A percentile compares a stretch with the other conserved stretches of the same genome.
Conservation (phyloP, 2,329 filamentous ascomycete species). For the Grosmannia huntii region DNA sequence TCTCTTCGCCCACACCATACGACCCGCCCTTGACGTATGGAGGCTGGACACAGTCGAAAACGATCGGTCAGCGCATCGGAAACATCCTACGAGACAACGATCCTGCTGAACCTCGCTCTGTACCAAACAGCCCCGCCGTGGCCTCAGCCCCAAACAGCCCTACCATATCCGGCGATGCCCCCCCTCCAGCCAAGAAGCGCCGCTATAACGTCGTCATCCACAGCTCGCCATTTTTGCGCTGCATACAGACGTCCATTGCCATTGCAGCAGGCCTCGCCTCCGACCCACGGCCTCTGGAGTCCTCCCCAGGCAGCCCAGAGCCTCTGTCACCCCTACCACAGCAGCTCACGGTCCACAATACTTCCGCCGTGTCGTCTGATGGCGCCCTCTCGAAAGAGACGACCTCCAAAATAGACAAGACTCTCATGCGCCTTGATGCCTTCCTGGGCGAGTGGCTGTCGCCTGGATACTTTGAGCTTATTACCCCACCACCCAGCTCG, state of each 20-base stretch:
- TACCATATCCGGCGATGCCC: conserved; percentile 14
- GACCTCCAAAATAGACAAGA: conserved; percentile 30
- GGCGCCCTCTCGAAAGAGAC: not conserved
- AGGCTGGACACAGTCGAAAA: conserved; percentile 78
- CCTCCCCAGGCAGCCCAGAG: not conserved
- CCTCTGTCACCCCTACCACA: not conserved
- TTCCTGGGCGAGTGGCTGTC: conserved; percentile 94
- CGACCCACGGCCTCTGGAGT: conserved; percentile 25
- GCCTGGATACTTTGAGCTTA: conserved; percentile 84
- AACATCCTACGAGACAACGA: conserved; percentile 48
- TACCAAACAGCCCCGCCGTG: not conserved
- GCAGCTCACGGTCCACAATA: not conserved
- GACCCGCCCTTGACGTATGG: conserved; percentile 91
- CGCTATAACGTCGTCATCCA: conserved; percentile 75
- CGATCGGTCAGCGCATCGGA: conserved; percentile 73
- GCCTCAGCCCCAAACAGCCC: not conserved
- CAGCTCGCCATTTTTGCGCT: conserved; percentile 86
- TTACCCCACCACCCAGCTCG: conserved; percentile 77
- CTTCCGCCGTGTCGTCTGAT: not conserved
- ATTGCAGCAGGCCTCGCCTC: conserved; percentile 76
- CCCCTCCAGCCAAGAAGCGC: conserved; percentile 31
- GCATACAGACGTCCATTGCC: conserved; percentile 81
- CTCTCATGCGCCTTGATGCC: conserved; percentile 69
- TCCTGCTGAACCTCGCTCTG: conserved; percentile 19
- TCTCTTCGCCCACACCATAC: conserved; percentile 86